Percentiles rank a stretch among this genome's conserved stretches.
Evolutionary conservation across 495 filamentous ascomycete genomes (phyloP).

Genomic region (Oleoguttula mirabilis): DNA sequence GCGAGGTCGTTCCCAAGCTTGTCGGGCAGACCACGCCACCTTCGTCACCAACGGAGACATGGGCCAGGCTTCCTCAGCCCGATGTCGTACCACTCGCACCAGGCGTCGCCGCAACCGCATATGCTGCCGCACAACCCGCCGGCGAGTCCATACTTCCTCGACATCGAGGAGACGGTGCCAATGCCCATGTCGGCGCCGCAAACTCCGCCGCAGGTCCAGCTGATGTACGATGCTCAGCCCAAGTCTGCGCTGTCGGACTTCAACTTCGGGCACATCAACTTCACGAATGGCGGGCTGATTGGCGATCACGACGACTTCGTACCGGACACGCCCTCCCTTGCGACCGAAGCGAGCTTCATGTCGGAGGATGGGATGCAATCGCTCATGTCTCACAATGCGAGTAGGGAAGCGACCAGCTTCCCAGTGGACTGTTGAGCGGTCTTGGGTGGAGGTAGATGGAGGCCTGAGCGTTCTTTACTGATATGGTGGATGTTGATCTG

Average conservation of each 20-base stretch:
- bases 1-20: constrained; percentile 8
- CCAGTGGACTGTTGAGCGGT: constrained; percentile 2
- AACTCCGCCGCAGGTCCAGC: constrained; percentile 3
- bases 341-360: constrained; percentile 10
- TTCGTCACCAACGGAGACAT: constrained; percentile 1
- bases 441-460: background rate
- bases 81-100: background rate
- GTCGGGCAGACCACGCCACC: background rate
- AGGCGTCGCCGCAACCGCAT: background rate
- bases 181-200: background rate
- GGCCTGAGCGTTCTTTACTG: constrained; percentile 8
- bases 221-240: background rate
- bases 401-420: constrained; percentile 9
- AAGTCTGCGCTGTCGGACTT: constrained; percentile 3
- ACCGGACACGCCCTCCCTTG: constrained; percentile 11
- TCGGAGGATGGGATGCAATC: constrained; percentile 11
- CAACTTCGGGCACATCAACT: constrained; percentile 5
- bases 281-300: constrained; percentile 5
- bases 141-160: constrained; percentile 12
- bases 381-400: constrained; percentile 4
- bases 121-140: background rate
- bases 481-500: too few relatives aligned
- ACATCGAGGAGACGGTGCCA: background rate
- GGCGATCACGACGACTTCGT: constrained; percentile 6
- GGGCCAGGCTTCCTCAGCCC: background rate